phyloP scores from a whole-genome alignment of 768 basidiomycete species.

The Harrya chromipes region DNA sequence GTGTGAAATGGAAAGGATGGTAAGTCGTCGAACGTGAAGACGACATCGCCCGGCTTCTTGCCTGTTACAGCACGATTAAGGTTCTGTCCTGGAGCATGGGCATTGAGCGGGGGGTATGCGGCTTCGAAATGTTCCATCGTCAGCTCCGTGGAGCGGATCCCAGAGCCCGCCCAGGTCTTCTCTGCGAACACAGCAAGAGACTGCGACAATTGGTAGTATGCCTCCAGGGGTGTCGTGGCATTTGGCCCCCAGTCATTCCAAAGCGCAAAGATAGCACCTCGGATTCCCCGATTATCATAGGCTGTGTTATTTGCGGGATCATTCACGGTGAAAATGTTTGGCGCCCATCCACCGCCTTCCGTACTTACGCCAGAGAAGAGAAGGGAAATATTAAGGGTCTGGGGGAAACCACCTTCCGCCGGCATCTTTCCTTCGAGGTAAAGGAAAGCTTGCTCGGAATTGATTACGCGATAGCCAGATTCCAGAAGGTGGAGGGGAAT shows the following conservation, averaged over 20 bases:
- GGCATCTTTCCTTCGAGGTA: slow-evolving; percentile 38
- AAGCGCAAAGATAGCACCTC: slow-evolving; percentile 36
- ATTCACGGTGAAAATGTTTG: slow-evolving; percentile 32
- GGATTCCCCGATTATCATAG: slow-evolving; percentile 25
- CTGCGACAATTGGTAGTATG: slow-evolving; percentile 41
- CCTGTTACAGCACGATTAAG: slow-evolving; percentile 38
- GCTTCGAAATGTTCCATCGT: slow-evolving; percentile 35
- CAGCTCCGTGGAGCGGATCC: slow-evolving; percentile 32
- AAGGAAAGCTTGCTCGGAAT: slow-evolving; percentile 35
- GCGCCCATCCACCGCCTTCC: slow-evolving; percentile 34
- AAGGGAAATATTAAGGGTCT: slow-evolving; percentile 28
- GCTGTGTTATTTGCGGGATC: slow-evolving; percentile 34
- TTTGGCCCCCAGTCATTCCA: slow-evolving; percentile 49
- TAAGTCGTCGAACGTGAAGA: slow-evolving; percentile 28
- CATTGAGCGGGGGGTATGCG: slow-evolving; percentile 36
- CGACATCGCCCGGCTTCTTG: slow-evolving; percentile 21
- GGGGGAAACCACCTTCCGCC: slow-evolving; percentile 32
- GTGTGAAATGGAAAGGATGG: slow-evolving; percentile 25
- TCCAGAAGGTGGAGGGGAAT: slow-evolving; percentile 33
- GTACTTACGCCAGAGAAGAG: slow-evolving; percentile 31
- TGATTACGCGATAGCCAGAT: slow-evolving; percentile 37
- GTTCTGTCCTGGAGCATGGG: slow-evolving; percentile 42
- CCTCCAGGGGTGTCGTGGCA: slow-evolving; percentile 42
- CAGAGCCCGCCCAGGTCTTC: slow-evolving; percentile 44
- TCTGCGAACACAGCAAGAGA: slow-evolving; percentile 41